These are phyloP conservation scores for Phialophora tarda DNA, from an alignment of 2,329 filamentous ascomycete genomes.

Conservation along the genomic window DNA sequence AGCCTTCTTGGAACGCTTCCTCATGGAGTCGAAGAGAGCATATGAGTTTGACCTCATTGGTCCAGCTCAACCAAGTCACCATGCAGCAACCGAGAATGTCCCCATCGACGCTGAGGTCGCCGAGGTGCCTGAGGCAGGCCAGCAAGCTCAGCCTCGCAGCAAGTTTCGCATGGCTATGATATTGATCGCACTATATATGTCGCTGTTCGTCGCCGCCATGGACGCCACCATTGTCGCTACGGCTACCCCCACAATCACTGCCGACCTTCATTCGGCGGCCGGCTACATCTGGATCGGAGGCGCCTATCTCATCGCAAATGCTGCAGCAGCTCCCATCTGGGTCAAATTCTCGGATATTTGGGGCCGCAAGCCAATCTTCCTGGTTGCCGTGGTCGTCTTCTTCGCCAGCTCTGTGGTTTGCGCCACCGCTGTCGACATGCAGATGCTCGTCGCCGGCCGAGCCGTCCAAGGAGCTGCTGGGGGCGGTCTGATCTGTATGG, in stretches of 20 bases:
- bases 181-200: constrained; percentile 39
- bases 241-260: constrained; percentile 44
- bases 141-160: constrained; percentile 34
- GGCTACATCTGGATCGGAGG: constrained; percentile 81
- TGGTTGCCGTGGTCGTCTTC: constrained; percentile 57
- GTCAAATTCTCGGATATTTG: constrained; percentile 65
- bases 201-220: constrained; percentile 42
- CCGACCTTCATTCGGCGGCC: constrained; percentile 64
- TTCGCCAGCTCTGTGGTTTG: constrained; percentile 58
- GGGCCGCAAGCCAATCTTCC: constrained; percentile 61
- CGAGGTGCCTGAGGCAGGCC: constrained; percentile 40
- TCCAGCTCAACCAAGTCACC: constrained; percentile 6
- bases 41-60: constrained; percentile 24
- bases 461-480: constrained; percentile 61
- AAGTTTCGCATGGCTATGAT: constrained; percentile 37
- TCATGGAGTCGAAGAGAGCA: constrained; percentile 5
- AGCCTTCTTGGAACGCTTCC: not conserved
- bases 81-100: constrained; percentile 19
- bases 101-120: not conserved
- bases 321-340: constrained; percentile 73
- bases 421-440: constrained; percentile 54
- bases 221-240: constrained; percentile 45
- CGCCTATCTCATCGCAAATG: constrained; percentile 72
- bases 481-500: constrained; percentile 59
- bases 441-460: constrained; percentile 60